A percentile compares a stretch with the other conserved stretches of the same genome.
Conservation (phyloP, 306 rosid species). For the Betula pendula region DNA sequence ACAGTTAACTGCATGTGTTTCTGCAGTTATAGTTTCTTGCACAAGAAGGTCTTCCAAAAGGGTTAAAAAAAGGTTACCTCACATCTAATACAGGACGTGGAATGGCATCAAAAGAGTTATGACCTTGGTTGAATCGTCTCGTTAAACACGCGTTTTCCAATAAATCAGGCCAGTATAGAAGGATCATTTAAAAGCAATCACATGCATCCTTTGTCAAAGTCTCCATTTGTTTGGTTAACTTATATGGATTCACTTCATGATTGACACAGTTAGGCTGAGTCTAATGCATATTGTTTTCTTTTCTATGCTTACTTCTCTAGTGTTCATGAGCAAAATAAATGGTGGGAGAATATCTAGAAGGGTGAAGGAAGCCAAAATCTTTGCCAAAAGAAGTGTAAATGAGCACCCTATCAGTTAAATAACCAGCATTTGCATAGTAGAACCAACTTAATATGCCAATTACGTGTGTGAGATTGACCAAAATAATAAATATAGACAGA, state of each 20-base stretch:
- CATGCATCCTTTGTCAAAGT: background rate
- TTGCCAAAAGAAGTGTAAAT: background rate
- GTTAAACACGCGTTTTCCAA: background rate
- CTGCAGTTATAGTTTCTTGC: background rate
- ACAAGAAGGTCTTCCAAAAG: background rate
- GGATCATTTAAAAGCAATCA: background rate
- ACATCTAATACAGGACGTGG: background rate
- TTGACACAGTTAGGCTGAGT: background rate
- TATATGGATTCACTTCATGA: background rate
- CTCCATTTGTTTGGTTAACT: background rate
- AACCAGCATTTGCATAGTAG: background rate
- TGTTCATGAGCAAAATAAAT: background rate
- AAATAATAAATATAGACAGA: background rate
- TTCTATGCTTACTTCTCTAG: background rate
- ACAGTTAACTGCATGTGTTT: background rate
- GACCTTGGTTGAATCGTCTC: background rate
- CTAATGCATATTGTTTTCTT: background rate
- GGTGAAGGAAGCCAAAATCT: background rate
- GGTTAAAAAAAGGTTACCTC: background rate
- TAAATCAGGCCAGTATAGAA: background rate
- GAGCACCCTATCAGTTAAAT: background rate
- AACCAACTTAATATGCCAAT: background rate
- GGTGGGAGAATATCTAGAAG: background rate
- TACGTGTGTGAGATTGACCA: background rate
- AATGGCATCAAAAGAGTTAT: background rate